A percentile compares a stretch with the other conserved stretches of the same genome.
These are phyloP conservation scores for Kappamyces sp. DNA, from an alignment of 192 early-diverging fungal species.

Conservation along the genomic window DNA sequence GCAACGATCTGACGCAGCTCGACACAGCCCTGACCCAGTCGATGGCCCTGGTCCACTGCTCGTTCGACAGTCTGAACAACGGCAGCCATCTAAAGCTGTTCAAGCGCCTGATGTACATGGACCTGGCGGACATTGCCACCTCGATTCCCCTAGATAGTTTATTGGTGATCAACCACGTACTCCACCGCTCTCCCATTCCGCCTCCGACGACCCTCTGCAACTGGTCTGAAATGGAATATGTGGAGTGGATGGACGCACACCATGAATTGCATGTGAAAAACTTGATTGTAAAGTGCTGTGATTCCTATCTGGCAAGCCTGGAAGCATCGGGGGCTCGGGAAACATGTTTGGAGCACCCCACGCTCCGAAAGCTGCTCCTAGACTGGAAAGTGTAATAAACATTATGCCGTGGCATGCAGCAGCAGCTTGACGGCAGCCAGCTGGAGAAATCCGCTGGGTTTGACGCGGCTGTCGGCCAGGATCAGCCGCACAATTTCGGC, in stretches of 20 bases:
- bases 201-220: constrained; percentile 52
- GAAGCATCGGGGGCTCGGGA: constrained; percentile 21
- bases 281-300: constrained; percentile 40
- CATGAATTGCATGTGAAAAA: constrained; percentile 37
- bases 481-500: no score
- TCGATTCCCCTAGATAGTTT: constrained; percentile 36
- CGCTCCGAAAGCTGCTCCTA: constrained; percentile 9
- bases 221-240: constrained; percentile 58
- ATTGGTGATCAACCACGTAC: constrained; percentile 58
- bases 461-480: no score
- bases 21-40: constrained; percentile 64
- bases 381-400: no score
- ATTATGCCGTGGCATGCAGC: no score
- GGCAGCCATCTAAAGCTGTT: constrained; percentile 10
- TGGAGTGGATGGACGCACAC: constrained; percentile 63
- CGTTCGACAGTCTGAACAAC: constrained; percentile 35
- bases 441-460: no score
- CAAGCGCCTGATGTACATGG: constrained; percentile 61
- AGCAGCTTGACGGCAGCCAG: no score
- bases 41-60: constrained; percentile 49
- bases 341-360: constrained; percentile 18
- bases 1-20: constrained; percentile 66
- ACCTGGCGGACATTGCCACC: constrained; percentile 44
- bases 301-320: constrained; percentile 35
- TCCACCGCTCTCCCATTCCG: constrained; percentile 47